Conservation (phyloP, 2,329 filamentous ascomycete genomes). For the Cladobotryum protrusum region DNA sequence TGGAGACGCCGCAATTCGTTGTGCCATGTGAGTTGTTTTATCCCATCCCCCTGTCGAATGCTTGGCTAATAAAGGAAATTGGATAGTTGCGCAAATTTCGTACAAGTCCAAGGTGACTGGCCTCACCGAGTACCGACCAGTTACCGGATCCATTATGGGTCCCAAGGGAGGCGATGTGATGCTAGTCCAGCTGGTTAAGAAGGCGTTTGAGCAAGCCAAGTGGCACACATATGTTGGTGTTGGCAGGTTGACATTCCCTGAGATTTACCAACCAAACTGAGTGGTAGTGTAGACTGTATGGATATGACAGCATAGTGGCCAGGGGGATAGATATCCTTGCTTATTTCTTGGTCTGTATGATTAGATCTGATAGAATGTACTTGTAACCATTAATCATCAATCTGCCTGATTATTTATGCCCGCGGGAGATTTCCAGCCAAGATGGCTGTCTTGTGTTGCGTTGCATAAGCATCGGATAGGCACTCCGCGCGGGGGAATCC, state of each 20-base stretch:
- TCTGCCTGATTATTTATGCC: too few relatives aligned
- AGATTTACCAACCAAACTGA: conserved; percentile 1
- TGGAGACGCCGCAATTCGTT: conserved; percentile 26
- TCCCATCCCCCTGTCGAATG: not conserved
- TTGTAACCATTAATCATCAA: too few relatives aligned
- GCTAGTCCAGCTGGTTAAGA: conserved; percentile 23
- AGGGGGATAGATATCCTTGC: too few relatives aligned
- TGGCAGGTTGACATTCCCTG: conserved; percentile 26
- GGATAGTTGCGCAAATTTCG: conserved; percentile 14
- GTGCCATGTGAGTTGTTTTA: conserved; percentile 27
- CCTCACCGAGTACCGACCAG: conserved; percentile 22
- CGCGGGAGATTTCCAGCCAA: too few relatives aligned
- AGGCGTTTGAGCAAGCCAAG: conserved; percentile 21
- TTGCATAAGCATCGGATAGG: too few relatives aligned
- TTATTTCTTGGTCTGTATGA: too few relatives aligned
- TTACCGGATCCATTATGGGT: conserved; percentile 27
- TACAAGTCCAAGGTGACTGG: conserved; percentile 26
- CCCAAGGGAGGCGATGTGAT: conserved; percentile 20
- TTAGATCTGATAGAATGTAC: not conserved
- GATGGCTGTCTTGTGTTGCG: too few relatives aligned
- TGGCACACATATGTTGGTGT: conserved; percentile 24
- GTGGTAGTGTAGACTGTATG: not conserved
- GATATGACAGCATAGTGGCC: too few relatives aligned
- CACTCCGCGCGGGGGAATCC: too few relatives aligned
- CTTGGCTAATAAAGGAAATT: not conserved